phyloP scores from a whole-genome alignment of 2,329 filamentous ascomycete species.

The Diplodia scrobiculata region DNA sequence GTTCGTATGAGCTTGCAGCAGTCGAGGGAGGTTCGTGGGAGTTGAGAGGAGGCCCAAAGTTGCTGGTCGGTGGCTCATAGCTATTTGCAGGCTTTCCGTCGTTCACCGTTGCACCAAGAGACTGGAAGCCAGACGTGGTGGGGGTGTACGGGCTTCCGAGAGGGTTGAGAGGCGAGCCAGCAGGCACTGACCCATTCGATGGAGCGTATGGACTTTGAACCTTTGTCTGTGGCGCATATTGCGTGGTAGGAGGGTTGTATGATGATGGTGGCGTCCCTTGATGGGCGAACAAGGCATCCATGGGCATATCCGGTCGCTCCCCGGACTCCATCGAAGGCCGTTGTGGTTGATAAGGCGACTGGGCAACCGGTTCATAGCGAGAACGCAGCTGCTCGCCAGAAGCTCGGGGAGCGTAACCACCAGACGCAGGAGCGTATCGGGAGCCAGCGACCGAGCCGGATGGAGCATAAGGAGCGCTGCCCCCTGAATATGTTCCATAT shows the following conservation, averaged over 20 bases:
- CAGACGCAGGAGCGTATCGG: constrained; percentile 44
- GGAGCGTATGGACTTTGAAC: constrained; percentile 15
- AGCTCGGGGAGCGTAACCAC: constrained; percentile 50
- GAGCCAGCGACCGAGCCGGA: constrained; percentile 40
- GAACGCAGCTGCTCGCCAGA: constrained; percentile 56
- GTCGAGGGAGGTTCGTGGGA: constrained; percentile 35
- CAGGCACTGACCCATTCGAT: background rate
- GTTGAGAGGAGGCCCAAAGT: constrained; percentile 29
- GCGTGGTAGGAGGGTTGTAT: constrained; percentile 23
- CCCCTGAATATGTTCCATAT: constrained; percentile 62
- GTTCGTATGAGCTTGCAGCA: constrained; percentile 35
- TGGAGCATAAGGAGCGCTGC: constrained; percentile 45
- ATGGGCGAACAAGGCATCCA: constrained; percentile 25
- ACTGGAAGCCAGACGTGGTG: constrained; percentile 30
- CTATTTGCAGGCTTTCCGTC: constrained; percentile 35
- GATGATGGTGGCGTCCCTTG: constrained; percentile 39
- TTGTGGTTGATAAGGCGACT: constrained; percentile 23
- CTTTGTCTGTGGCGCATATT: constrained; percentile 13
- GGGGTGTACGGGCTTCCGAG: constrained; percentile 30
- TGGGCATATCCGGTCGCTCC: constrained; percentile 33
- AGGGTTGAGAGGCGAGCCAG: constrained; percentile 11
- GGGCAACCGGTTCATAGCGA: constrained; percentile 47
- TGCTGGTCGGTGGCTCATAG: constrained; percentile 34
- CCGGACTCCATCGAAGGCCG: constrained; percentile 45
- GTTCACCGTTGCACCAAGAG: constrained; percentile 29